A percentile compares a stretch with the other conserved stretches of the same genome.
phyloP scores from a whole-genome alignment of 2,329 filamentous ascomycete genomes.

The Calonectria pteridis region DNA sequence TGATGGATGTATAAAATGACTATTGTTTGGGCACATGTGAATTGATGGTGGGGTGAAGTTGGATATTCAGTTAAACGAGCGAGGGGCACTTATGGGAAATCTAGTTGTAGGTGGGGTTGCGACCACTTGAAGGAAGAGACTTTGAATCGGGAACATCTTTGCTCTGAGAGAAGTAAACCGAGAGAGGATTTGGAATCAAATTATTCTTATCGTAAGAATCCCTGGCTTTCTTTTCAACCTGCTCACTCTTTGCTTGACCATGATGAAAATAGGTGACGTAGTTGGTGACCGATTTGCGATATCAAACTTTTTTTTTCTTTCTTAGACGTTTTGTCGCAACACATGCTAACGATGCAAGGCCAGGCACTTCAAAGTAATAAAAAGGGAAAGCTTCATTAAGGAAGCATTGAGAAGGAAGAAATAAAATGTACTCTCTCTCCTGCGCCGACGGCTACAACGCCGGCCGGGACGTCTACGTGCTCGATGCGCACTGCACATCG shows the following conservation, averaged over 20 bases:
- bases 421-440: conserved; percentile 52
- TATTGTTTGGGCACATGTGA: background rate
- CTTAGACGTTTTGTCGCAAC: background rate
- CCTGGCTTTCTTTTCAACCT: background rate
- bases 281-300: background rate
- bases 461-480: conserved; percentile 65
- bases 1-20: background rate
- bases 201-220: background rate
- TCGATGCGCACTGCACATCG: conserved; percentile 66
- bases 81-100: conserved; percentile 33
- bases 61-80: conserved; percentile 46
- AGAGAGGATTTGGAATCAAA: background rate
- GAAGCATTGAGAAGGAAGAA: conserved; percentile 11
- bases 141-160: background rate
- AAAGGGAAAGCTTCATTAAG: background rate
- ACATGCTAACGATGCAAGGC: background rate
- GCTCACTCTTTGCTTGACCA: too few relatives aligned
- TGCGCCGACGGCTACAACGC: conserved; percentile 48
- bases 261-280: background rate
- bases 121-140: background rate
- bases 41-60: conserved; percentile 3
- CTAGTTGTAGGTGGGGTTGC: background rate
- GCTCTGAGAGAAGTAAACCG: background rate
- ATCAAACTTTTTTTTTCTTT: conserved; percentile 10
- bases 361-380: background rate